Base-by-base conservation (phyloP, 73 alveolate genomes). In the Paramecium caudatum region DNA sequence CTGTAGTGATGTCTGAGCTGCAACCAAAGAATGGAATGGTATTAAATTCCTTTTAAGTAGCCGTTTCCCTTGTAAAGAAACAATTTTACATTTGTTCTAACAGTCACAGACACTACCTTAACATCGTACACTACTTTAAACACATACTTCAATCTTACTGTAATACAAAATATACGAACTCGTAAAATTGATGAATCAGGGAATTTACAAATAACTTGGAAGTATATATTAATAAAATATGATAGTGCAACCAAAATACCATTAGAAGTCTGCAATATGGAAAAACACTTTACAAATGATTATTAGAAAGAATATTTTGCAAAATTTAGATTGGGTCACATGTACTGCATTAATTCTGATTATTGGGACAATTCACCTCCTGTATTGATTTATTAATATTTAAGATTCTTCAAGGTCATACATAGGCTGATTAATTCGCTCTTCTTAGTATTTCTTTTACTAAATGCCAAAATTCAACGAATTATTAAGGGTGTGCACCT, bases 401-500 rank as follows among this genome's bases (percentile, higher is more conserved):
- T 30, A n/a, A 65, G 83, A 1, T 25, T 25, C 83, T 65, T n/a
- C 34, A 74, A 39, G 88, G 88, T 5, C 16, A 12, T 74, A 39
- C 19, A 21, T 9, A 41, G 21, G 88, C 30, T 6, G 62, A 23
- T 23, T 15, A 27, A 19, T 74, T 27, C 43, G 25, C 17, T 19
- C 43, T 27, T 74, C 43, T 74, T 6, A 74, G 69, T 15, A 41
- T 74, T 39, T 21, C 62, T 12, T 19, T 45, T 6, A 17, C 27
- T 41, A 45, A 15, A 9, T 74, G 88, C 47, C 16, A 74, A 45
- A 74, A 74, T 43, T 37, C 88, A 1, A 74, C 88, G 19, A 25
- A 41, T 37, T 74, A 74, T 74, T 9, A 23, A 39, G 65, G 65
- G 3, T 74, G 88, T 41, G 83, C 83, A 15, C 34, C 47, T 65